Base-by-base conservation (phyloP, 176 grass and related monocot genomes). In the bread wheat (Triticum aestivum) region DNA sequence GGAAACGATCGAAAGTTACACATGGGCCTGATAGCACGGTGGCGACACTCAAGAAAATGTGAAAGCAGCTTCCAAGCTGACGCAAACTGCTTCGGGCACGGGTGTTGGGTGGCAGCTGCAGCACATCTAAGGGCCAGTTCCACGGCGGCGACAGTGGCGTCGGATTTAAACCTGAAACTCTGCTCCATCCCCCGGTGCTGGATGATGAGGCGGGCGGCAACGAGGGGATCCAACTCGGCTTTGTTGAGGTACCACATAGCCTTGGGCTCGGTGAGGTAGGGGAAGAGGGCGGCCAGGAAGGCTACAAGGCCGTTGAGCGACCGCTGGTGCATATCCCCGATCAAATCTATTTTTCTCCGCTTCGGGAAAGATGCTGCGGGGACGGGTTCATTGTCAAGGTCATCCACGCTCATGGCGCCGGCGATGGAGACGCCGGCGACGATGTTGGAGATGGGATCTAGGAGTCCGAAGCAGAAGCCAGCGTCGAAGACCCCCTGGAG, bases 261-360 rank as follows among this genome's bases (percentile, higher is more conserved):
- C 68, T 83, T 56, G 1, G 33, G 13, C 6, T 83, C n/a, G 2
- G 34, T 37, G 68, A 83, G 81, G 81, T 83, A 44, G 34, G 81
- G 81, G 66, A 83, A 83, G 23, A 83, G 34, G 52, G n/a, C 27
- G 81, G 68, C 59, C 8, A 83, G 51, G 81, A 83, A 83, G 68
- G 81, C 52, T 15, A 42, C n/a, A 34, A 73, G 68, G 9, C 68
- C 81, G n/a, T 61, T 30, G 34, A 73, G 51, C 14, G 68, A 83
- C 2, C 20, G 81, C 52, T 18, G 30, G 24, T 68, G 2, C 65
- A 68, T 68, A 15, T 68, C 10, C 14, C 65, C 30, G 30, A 35
- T 68, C 30, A 9, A 1, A 35, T 17, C 65, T 1, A 15, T 14
- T 18, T 68, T 9, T 1, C 65, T 20, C 30, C 8, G 5, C 14